These are phyloP conservation scores for Erythrobasidium hasegawianum DNA, from an alignment of 1,284 basidiomycete species.

Conservation along the genomic window DNA sequence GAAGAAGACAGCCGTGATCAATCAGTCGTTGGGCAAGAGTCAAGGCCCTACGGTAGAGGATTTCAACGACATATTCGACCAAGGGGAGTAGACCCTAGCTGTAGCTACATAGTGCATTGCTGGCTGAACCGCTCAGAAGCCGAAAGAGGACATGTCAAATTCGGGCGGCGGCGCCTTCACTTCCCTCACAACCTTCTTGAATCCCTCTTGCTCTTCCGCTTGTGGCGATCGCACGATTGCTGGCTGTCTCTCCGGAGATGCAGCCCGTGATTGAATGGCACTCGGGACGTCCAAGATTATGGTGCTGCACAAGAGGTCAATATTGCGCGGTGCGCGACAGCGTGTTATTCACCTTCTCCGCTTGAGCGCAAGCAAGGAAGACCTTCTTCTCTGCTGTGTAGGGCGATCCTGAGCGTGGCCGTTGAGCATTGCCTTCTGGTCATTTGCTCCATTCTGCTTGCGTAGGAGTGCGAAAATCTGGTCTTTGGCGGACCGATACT, in stretches of 20 bases:
- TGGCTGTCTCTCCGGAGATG: conserved; percentile 9
- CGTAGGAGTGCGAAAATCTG: not conserved
- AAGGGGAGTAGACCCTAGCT: conserved; percentile 23
- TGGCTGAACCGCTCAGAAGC: conserved; percentile 1
- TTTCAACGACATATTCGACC: conserved; percentile 26
- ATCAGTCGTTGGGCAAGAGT: conserved; percentile 39
- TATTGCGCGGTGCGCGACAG: too few relatives aligned
- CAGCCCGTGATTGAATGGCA: conserved; percentile 11
- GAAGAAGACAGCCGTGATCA: conserved; percentile 43
- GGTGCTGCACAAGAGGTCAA: conserved; percentile 9
- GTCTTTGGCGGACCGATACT: conserved; percentile 8
- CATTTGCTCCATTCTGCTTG: too few relatives aligned
- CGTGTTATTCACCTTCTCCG: conserved; percentile 13
- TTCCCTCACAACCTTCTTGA: conserved; percentile 26
- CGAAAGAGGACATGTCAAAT: conserved; percentile 33
- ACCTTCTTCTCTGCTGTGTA: conserved; percentile 10
- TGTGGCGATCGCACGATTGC: not conserved
- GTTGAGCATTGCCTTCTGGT: not conserved
- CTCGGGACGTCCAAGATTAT: conserved; percentile 27
- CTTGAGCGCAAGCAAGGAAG: conserved; percentile 15
- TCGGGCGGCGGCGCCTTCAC: conserved; percentile 32
- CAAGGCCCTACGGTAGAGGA: conserved; percentile 24
- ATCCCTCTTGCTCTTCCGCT: conserved; percentile 5
- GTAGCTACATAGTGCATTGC: not conserved
- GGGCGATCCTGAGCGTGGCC: not conserved